Evolutionary conservation across 257 asterid genomes (phyloP), one percentile per base, ranked within the genome.

Genomic region (Cordia subcordata): DNA sequence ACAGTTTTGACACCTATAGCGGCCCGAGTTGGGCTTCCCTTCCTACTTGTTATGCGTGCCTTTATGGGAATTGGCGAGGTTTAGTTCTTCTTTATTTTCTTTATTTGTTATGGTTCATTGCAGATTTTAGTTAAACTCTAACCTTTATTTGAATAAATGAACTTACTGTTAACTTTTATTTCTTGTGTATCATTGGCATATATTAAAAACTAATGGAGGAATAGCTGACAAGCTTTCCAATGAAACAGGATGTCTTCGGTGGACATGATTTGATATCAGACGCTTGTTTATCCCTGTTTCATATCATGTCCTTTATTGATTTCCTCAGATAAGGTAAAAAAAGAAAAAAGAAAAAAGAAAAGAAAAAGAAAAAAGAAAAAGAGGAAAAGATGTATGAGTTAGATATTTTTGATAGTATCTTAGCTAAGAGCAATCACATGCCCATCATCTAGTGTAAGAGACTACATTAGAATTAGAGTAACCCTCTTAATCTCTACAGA

Each of bases 51-150:
- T 61, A 75, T 73, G 82, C 97, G 99, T 45, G 99, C 99, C 61
- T 93, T 89, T 63, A 93, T 93, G 99, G 99, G 99, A 59, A 83
- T 93, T 57, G 99, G 99, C 50, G 99, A 93, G 97, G 99, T 93
- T 63, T 68, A 82, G 62, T 66, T 57, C 73, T 70, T 50, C 61
- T 23, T 19, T 18, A 20, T 46, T 71, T 60, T 63, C 55, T 51
- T 35, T 13, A 8, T 37, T 60, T 42, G 1, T 18, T n/a, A 50
- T 15, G 15, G 14, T 21, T 52, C 3, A 53, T 5, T 53, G 35
- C 35, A 20, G 1, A 53, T 21, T 5, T 11, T 3, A 10, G 14
- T 14, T 4, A 20, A 1, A 5, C 4, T 19, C 33, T 8, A 19
- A 8, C 0, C 20, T 20, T 15, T 20, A 8, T 51, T 19, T 1